Evolutionary conservation across 1,284 basidiomycete species (phyloP).

Genomic region (Neolentinus lepideus): DNA sequence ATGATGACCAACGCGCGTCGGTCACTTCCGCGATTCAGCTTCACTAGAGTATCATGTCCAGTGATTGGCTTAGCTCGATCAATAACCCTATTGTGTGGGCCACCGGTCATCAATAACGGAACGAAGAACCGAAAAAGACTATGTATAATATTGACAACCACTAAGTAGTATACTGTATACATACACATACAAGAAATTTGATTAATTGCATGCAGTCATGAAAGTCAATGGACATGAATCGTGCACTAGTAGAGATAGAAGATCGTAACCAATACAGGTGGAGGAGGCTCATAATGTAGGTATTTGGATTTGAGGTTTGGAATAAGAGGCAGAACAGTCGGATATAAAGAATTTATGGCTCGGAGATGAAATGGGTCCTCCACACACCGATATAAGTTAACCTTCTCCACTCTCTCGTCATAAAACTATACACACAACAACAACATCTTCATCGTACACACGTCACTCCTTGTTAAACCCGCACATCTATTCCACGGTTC

Average conservation of each 20-base stretch:
- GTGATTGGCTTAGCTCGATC: too few species aligned
- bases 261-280: not conserved
- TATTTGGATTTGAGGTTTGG: not conserved
- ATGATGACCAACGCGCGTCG: too few species aligned
- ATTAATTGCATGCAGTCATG: not conserved
- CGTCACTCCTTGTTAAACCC: not conserved
- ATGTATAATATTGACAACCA: not conserved
- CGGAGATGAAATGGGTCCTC: not conserved
- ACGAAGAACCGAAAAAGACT: not conserved
- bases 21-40: too few species aligned
- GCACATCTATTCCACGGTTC: not conserved
- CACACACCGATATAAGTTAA: not conserved
- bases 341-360: not conserved
- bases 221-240: slow-evolving; percentile 1
- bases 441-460: not conserved
- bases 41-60: too few species aligned
- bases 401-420: not conserved
- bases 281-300: not conserved
- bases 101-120: too few species aligned
- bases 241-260: not conserved
- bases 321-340: not conserved
- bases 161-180: slow-evolving; percentile 1
- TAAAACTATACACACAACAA: not conserved
- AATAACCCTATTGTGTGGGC: too few species aligned
- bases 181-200: not conserved